A percentile compares a stretch with the other conserved stretches of the same genome.
These are phyloP conservation scores for Aureobasidium sp. DNA, from an alignment of 2,329 filamentous ascomycete genomes.

Conservation along the genomic window DNA sequence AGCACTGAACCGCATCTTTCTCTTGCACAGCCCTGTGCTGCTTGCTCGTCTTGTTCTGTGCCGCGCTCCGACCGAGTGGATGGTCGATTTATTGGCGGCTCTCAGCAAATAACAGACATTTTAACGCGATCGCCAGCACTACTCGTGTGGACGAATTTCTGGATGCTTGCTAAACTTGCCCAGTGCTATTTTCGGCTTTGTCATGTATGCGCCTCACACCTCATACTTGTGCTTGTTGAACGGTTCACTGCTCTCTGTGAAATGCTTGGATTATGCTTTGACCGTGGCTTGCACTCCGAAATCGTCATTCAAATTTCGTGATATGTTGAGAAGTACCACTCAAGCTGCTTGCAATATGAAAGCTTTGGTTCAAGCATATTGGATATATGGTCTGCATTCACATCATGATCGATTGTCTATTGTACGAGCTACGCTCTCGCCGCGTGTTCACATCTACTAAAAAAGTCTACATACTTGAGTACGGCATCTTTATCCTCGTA, in stretches of 20 bases:
- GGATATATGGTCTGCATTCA: background rate
- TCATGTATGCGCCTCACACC: conserved; percentile 13
- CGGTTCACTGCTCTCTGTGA: background rate
- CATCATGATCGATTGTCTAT: background rate
- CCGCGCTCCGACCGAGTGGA: background rate
- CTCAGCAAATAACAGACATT: conserved; percentile 6
- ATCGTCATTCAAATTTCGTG: background rate
- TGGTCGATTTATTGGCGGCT: background rate
- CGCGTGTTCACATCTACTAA: conserved; percentile 2
- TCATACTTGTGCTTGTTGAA: conserved; percentile 7
- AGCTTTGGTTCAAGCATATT: background rate
- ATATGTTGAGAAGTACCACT: background rate
- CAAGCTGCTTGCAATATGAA: background rate
- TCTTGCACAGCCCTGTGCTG: conserved; percentile 10
- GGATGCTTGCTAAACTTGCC: background rate
- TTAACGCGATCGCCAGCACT: conserved; percentile 3
- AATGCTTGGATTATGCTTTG: conserved; percentile 4
- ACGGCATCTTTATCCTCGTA: background rate
- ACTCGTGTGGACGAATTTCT: background rate
- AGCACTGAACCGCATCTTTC: background rate
- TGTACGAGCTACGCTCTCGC: background rate
- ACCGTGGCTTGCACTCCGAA: background rate
- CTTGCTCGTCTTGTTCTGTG: background rate
- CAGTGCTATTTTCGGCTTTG: conserved; percentile 12
- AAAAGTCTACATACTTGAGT: background rate